Evolutionary conservation across 140 eudicot genomes (phyloP).

Genomic region (Anethum foeniculum): DNA sequence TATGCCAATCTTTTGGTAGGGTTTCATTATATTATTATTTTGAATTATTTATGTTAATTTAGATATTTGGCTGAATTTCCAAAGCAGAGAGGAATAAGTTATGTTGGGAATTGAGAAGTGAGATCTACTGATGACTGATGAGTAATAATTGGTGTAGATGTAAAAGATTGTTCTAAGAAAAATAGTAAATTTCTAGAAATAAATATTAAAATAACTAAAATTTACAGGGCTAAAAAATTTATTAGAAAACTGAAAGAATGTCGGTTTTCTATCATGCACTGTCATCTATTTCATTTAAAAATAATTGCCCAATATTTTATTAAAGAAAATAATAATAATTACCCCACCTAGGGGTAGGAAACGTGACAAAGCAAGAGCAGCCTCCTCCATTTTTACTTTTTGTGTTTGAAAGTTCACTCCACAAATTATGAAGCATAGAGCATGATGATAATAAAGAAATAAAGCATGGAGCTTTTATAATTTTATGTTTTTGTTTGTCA

Average conservation of each 20-base stretch:
- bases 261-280: too few relatives aligned
- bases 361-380: neutral
- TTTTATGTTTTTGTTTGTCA: neutral
- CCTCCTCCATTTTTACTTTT: neutral
- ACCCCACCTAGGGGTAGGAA: neutral
- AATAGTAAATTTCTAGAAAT: too few relatives aligned
- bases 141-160: too few relatives aligned
- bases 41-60: neutral
- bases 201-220: too few relatives aligned
- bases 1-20: neutral
- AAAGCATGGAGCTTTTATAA: neutral
- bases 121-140: neutral
- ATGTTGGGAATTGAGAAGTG: slow-evolving; percentile 8
- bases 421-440: slow-evolving; percentile 4
- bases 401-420: neutral
- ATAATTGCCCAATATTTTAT: neutral
- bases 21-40: neutral
- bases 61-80: neutral
- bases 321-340: neutral
- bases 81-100: neutral
- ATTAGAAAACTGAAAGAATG: too few relatives aligned
- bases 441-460: neutral
- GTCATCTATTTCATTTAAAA: too few relatives aligned
- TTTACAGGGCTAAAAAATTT: too few relatives aligned
- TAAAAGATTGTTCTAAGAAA: neutral